Evolutionary conservation across 257 asterid species (phyloP).

Genomic region (Rubia yunnanensis): DNA sequence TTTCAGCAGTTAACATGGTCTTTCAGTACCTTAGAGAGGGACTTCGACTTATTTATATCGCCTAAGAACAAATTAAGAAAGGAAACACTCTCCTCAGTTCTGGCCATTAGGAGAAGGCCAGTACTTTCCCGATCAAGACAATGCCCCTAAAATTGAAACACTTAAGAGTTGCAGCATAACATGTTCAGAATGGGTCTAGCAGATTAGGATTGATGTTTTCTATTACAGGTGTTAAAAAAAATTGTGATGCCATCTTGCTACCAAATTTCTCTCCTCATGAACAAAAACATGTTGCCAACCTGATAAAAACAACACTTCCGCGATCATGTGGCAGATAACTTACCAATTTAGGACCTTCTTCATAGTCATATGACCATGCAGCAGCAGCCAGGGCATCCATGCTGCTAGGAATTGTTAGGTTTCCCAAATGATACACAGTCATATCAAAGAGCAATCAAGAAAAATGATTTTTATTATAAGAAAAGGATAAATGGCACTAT

Average conservation of each 20-base stretch:
- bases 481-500: not conserved
- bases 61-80: conserved; percentile 65
- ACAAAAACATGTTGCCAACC: not conserved
- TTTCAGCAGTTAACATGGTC: conserved; percentile 7
- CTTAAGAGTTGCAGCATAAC: no score
- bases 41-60: conserved; percentile 41
- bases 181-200: not conserved
- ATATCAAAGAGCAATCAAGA: conserved; percentile 13
- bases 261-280: not conserved
- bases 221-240: no score
- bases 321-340: conserved; percentile 9
- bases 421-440: conserved; percentile 40
- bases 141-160: conserved; percentile 49
- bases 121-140: conserved; percentile 96
- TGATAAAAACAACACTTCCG: not conserved
- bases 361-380: conserved; percentile 73
- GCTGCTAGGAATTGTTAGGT: conserved; percentile 77
- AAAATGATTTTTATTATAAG: conserved; percentile 6
- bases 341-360: conserved; percentile 93
- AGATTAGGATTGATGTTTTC: not conserved
- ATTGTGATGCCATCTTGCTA: no score
- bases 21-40: conserved; percentile 50
- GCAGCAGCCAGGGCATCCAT: conserved; percentile 99
- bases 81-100: conserved; percentile 75
- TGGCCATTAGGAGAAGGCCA: conserved; percentile 86